Conservation (phyloP, 163 green algal species). For the Prototheca stagnorum region DNA sequence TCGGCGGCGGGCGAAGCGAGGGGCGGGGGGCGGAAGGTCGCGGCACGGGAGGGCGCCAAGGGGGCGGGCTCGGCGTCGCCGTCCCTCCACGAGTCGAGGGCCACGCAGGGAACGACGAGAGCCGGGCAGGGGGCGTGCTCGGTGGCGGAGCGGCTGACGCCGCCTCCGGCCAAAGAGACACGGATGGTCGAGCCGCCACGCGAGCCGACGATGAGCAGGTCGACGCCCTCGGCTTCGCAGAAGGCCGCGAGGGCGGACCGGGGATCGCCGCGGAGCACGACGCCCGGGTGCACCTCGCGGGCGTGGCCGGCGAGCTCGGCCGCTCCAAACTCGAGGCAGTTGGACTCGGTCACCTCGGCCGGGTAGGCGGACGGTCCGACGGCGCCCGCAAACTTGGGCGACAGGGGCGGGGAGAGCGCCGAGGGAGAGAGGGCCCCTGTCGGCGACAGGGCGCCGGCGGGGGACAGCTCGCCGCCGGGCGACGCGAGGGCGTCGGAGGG, state of each 20-base stretch:
- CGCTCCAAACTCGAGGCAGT: slow-evolving; percentile 10
- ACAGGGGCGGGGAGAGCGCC: too few relatives aligned
- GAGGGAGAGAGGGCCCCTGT: too few relatives aligned
- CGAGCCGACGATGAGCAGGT: slow-evolving; percentile 20
- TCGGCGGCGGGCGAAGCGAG: too few relatives aligned
- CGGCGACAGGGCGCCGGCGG: too few relatives aligned
- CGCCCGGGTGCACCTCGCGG: slow-evolving; percentile 15
- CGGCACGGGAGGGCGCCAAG: too few relatives aligned
- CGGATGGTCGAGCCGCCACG: slow-evolving; percentile 3
- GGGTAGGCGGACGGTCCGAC: too few relatives aligned
- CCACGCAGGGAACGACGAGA: slow-evolving; percentile 13
- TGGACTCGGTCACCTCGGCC: slow-evolving; percentile 6
- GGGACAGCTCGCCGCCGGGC: too few relatives aligned
- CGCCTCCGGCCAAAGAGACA: slow-evolving; percentile 14
- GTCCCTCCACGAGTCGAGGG: neutral
- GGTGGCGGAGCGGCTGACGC: slow-evolving; percentile 10
- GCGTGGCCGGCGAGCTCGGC: slow-evolving; percentile 10
- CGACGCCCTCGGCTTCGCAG: slow-evolving; percentile 15
- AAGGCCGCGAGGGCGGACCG: slow-evolving; percentile 4
- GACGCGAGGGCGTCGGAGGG: too few relatives aligned
- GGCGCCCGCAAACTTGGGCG: too few relatives aligned
- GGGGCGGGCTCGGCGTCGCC: slow-evolving; percentile 1
- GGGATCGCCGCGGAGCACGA: slow-evolving; percentile 17
- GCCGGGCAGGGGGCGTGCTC: slow-evolving; percentile 18
- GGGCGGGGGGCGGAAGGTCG: too few relatives aligned